phyloP scores from a whole-genome alignment of 257 asterid genomes.

The Phtheirospermum japonicum region DNA sequence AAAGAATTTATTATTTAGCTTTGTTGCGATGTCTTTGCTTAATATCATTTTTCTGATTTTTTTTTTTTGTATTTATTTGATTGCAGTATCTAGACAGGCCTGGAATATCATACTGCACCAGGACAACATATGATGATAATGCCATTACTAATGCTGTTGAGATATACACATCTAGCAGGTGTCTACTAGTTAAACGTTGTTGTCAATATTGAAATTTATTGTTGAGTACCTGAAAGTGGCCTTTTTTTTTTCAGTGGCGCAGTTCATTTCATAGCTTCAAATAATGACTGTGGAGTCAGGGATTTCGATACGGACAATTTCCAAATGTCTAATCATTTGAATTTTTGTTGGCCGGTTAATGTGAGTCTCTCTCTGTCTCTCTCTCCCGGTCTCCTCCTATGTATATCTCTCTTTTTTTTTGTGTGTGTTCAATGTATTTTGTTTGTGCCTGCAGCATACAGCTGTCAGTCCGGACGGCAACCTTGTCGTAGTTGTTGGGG shows the following conservation, averaged over 20 bases:
- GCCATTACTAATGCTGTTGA: conserved; percentile 72
- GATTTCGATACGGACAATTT: conserved; percentile 70
- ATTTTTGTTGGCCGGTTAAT: conserved; percentile 72
- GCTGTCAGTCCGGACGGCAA: too few species aligned
- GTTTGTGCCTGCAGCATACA: conserved; percentile 49
- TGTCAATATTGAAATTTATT: too few species aligned
- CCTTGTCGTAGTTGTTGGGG: conserved; percentile 57
- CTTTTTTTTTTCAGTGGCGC: conserved; percentile 52
- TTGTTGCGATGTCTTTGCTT: too few species aligned
- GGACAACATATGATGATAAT: conserved; percentile 75
- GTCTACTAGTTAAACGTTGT: too few species aligned
- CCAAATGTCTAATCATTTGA: conserved; percentile 52
- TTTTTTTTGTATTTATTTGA: conserved; percentile 17
- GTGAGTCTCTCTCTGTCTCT: too few species aligned
- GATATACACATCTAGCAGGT: conserved; percentile 56
- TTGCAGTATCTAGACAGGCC: conserved; percentile 71
- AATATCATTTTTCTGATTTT: too few species aligned
- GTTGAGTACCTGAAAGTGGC: too few species aligned
- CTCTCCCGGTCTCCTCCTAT: not conserved
- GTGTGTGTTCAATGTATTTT: not conserved
- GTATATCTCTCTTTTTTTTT: not conserved
- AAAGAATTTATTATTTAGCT: too few species aligned
- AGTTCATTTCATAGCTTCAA: conserved; percentile 69
- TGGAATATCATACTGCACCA: conserved; percentile 68
- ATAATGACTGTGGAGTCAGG: conserved; percentile 71